Percentiles rank a stretch among this genome's conserved stretches.
phyloP scores from a whole-genome alignment of 257 asterid species.

The Solanum appendiculatum region DNA sequence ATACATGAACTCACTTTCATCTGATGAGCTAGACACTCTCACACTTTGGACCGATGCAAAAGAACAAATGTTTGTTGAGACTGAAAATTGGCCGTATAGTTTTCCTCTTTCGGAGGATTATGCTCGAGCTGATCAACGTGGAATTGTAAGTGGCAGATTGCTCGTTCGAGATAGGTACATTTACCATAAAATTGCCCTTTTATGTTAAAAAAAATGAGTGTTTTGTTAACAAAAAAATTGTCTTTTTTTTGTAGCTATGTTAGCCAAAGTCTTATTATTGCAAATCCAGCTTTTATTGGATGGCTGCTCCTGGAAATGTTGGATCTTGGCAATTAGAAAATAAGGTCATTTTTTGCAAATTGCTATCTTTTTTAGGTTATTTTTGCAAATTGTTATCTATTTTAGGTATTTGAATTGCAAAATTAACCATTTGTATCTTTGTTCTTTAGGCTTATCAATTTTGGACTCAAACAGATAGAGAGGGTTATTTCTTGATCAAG shows the following conservation, averaged over 20 bases:
- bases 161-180: conserved; percentile 53
- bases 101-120: conserved; percentile 57
- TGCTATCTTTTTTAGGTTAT: not conserved
- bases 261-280: conserved; percentile 33
- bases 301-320: conserved; percentile 63
- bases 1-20: conserved; percentile 42
- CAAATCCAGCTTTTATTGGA: conserved; percentile 57
- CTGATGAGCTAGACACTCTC: conserved; percentile 24
- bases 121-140: conserved; percentile 35
- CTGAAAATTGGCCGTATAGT: conserved; percentile 64
- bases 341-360: conserved; percentile 28
- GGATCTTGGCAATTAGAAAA: conserved; percentile 92
- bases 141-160: conserved; percentile 49
- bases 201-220: not conserved
- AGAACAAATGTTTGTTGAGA: conserved; percentile 62
- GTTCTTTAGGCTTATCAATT: conserved; percentile 66
- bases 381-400: not conserved
- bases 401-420: not conserved
- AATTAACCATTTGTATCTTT: not conserved
- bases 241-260: conserved; percentile 22
- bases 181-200: not conserved
- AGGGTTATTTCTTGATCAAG: conserved; percentile 51
- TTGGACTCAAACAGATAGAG: conserved; percentile 47
- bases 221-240: too few species aligned
- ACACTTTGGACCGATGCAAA: conserved; percentile 70